These are phyloP conservation scores for Nannochloris sp. DNA, from an alignment of 139 green algal genomes.

Conservation along the genomic window DNA sequence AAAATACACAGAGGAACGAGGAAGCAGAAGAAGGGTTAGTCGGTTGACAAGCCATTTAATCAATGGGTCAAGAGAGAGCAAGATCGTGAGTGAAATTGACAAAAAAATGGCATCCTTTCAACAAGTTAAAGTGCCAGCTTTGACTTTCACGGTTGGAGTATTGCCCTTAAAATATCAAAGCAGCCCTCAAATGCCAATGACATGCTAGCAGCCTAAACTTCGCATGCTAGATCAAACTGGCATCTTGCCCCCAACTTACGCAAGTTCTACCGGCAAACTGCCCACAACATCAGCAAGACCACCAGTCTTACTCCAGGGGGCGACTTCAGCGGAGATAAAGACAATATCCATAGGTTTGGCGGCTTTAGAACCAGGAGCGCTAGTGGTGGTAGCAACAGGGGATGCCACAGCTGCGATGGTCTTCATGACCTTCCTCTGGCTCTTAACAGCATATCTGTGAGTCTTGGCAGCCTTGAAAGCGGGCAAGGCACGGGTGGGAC, in stretches of 20 bases:
- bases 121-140: too few species aligned
- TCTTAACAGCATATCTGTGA: neutral
- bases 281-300: slow-evolving; percentile 81
- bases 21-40: too few species aligned
- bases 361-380: neutral
- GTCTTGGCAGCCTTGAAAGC: neutral
- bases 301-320: slow-evolving; percentile 86
- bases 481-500: neutral
- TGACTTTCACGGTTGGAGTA: too few species aligned
- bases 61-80: too few species aligned
- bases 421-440: neutral
- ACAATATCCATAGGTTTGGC: slow-evolving; percentile 36
- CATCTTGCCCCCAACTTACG: too few species aligned
- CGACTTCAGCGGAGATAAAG: slow-evolving; percentile 44
- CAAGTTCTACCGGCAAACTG: slow-evolving; percentile 20
- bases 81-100: too few species aligned
- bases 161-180: too few species aligned
- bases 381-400: neutral
- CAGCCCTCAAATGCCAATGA: too few species aligned
- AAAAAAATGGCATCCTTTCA: too few species aligned
- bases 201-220: too few species aligned
- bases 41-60: too few species aligned
- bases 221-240: too few species aligned
- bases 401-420: neutral
- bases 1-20: neutral